Percentiles rank a stretch among this genome's conserved stretches.
These are phyloP conservation scores for Syncephalastrum sp. DNA, from an alignment of 371 early-diverging fungal genomes.

Conservation along the genomic window DNA sequence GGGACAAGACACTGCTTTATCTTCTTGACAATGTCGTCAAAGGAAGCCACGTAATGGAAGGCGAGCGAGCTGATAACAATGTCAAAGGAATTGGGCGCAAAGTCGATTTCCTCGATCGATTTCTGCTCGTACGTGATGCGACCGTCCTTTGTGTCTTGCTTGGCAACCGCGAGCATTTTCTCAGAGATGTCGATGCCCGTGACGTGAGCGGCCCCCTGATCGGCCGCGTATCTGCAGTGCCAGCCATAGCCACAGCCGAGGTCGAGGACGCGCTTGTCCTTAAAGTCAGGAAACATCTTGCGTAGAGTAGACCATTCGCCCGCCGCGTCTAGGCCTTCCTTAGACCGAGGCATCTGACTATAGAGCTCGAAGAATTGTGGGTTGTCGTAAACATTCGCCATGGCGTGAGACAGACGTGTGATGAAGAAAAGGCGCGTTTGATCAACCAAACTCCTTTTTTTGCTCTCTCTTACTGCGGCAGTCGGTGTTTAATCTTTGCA, in stretches of 20 bases:
- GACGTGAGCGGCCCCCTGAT: constrained; percentile 14
- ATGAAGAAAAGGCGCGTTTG: no score
- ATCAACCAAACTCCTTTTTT: no score
- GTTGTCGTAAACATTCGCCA: constrained; percentile 15
- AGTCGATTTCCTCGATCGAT: constrained; percentile 11
- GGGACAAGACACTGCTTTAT: constrained; percentile 2
- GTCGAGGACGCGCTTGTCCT: constrained; percentile 17
- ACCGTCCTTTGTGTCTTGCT: constrained; percentile 8
- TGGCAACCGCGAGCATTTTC: constrained; percentile 18
- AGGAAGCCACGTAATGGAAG: constrained; percentile 18
- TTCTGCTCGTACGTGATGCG: constrained; percentile 6
- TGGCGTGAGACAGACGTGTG: not conserved
- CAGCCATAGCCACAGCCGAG: constrained; percentile 25
- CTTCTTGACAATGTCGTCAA: constrained; percentile 11
- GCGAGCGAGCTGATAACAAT: constrained; percentile 20
- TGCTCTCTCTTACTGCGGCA: no score
- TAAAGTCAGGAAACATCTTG: constrained; percentile 16
- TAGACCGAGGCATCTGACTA: constrained; percentile 15
- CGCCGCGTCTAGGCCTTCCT: constrained; percentile 15
- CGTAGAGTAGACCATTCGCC: constrained; percentile 21
- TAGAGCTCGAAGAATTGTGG: constrained; percentile 20
- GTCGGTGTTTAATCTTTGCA: no score
- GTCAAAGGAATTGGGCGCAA: constrained; percentile 14
- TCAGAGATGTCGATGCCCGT: constrained; percentile 19
- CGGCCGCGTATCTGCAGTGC: constrained; percentile 20